Base-by-base conservation (phyloP, 2,329 filamentous ascomycete species). In the Neofusicoccum sp. region DNA sequence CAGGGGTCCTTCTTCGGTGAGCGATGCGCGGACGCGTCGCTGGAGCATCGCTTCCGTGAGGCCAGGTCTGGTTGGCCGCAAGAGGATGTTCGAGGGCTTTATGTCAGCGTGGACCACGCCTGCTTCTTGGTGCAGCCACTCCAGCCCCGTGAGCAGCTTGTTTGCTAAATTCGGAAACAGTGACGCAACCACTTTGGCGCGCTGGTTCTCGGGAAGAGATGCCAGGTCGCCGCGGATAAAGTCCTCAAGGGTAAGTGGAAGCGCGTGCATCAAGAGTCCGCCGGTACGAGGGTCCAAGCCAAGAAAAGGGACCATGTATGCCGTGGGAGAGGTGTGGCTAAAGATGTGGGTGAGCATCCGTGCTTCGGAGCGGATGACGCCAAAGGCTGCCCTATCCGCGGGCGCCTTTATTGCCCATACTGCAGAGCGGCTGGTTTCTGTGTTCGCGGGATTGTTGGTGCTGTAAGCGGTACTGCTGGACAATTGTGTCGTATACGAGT, bases 51-150 rank as follows among this genome's bases (percentile, higher is more conserved):
- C 31, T 14, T 24, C 43, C 8, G 47, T 31, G 63, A 40, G 65
- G 61, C 12, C 68, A 65, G 60, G 69, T 62, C 28, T 33, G 3
- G 61, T 40, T 3, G 63, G 58, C 63, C 64, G 66, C 54, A 78
- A 66, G 36, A 81, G 71, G 45, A 81, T 73, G 66, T 81, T 81
- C 1, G 72, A 72, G 1, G 79, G 78, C 66, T 81, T 81, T 68
- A 80, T 75, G 61, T 81, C 79, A 4, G 76, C 78, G 60, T 78
- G 75, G 1, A 78, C 70, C 51, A 78, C 73, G 24, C 69, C 70
- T 28, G 73, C 70, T 6, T 67, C 61, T 48, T 78, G 73, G 60
- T 60, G 58, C 30, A 81, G 65, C 72, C 78, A 80, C 3, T 70
- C 70, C 3, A 81, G 68, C 20, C 76, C 76, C 38, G 68, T 66